Evolutionary conservation across 2,329 filamentous ascomycete species (phyloP), one percentile per base, ranked within the genome.

Genomic region (Neocatenulostroma microsporum): DNA sequence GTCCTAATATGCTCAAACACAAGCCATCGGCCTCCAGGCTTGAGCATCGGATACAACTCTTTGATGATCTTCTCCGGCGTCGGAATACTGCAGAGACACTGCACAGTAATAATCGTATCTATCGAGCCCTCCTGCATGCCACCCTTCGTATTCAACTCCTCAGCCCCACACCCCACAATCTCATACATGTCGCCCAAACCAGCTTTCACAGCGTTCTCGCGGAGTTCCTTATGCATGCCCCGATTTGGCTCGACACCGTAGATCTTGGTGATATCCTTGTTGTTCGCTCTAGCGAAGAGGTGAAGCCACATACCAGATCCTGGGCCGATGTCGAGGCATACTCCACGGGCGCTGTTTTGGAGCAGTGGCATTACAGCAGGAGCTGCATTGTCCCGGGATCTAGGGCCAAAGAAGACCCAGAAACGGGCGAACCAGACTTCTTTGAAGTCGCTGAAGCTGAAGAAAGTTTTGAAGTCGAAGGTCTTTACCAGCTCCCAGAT

Each of bases 221-320:
- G 57, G 34, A 83, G 60, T 4, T 56, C 56, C 0, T 53, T 54
- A 45, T 78, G 73, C 36, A 74, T 71, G 23, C 63, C 66, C 0
- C 54, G 37, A 52, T 80, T 82, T 3, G 79, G 79, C 59, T 83
- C 79, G 4, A 82, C 68, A 37, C 78, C 79, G 48, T 75, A 80
- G 28, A 82, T 61, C 43, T 56, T 63, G 2, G 50, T 61, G 30
- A 62, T 56, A 13, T 46, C 37, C 9, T 44, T 39, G 18, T 58
- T 58, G 3, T 49, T 43, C 1, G 50, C 49, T 5, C 44, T 36
- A 0, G 53, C 48, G 40, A 78, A 75, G 13, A 78, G 55, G 23
- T 70, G 64, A 3, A 75, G 68, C 76, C 76, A 81, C 55, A 76
- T 64, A 3, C 78, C 78, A 2, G 60, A 67, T 3, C 74, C 79